phyloP scores from a whole-genome alignment of 306 rosid species.

The Prunus salicina region DNA sequence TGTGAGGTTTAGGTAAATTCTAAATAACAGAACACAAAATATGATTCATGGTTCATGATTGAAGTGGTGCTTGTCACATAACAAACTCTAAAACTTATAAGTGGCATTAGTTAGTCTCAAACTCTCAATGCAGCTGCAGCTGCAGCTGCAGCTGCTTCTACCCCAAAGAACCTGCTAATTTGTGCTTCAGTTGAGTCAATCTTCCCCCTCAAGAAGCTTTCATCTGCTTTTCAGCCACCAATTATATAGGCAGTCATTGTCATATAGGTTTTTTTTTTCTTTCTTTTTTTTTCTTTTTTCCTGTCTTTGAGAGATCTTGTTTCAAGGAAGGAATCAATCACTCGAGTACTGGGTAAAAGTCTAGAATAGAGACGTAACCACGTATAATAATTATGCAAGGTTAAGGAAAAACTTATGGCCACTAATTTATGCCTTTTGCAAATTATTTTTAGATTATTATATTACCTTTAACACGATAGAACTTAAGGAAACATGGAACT shows the following conservation, averaged over 20 bases:
- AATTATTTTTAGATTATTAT: neutral
- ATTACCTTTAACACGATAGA: neutral
- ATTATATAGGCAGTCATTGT: neutral
- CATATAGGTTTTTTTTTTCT: neutral
- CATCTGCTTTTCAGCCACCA: neutral
- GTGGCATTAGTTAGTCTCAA: neutral
- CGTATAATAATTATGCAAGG: neutral
- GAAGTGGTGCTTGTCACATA: no score
- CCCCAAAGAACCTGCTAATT: neutral
- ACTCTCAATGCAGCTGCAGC: neutral
- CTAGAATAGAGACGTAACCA: neutral
- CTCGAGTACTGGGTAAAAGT: neutral
- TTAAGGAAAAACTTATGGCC: neutral
- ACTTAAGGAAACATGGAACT: neutral
- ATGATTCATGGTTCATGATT: neutral
- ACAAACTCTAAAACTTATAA: neutral
- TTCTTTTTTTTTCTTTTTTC: neutral
- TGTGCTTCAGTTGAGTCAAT: neutral
- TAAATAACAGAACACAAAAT: neutral
- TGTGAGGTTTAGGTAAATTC: neutral
- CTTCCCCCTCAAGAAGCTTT: neutral
- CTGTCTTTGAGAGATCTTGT: neutral
- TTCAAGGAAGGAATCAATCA: neutral
- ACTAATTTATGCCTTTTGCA: neutral
- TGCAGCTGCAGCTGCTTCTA: neutral